These are phyloP conservation scores for Centaurea solstitialis DNA, from an alignment of 129 eudicot genomes.

Conservation along the genomic window DNA sequence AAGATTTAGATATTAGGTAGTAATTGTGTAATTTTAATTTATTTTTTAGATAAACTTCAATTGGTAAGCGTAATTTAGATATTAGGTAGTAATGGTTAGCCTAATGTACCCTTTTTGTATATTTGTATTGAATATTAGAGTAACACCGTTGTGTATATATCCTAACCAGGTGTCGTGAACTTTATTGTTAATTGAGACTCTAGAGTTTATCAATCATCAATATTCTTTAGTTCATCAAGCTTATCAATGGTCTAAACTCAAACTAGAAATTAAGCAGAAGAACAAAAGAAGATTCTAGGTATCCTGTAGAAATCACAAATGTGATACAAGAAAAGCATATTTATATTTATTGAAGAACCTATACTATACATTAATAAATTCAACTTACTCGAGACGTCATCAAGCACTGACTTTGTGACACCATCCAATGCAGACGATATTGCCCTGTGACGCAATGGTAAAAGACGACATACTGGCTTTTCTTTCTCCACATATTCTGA, in stretches of 20 bases:
- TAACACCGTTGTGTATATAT: background rate
- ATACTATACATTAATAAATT: background rate
- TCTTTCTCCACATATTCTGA: background rate
- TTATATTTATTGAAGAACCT: background rate
- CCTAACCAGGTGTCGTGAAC: background rate
- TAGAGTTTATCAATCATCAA: too few relatives aligned
- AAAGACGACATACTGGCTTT: slow-evolving; percentile 25
- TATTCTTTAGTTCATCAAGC: too few relatives aligned
- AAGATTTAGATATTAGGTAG: background rate
- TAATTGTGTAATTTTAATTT: background rate
- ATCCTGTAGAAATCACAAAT: background rate
- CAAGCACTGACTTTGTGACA: slow-evolving; percentile 33
- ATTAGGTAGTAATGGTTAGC: background rate
- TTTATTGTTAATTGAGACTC: background rate
- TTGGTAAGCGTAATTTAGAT: background rate
- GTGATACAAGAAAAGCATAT: background rate
- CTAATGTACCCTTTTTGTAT: background rate
- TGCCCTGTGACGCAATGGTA: slow-evolving; percentile 37
- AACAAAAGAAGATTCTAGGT: background rate
- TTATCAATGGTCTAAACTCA: background rate
- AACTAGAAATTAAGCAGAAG: background rate
- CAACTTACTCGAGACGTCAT: slow-evolving; percentile 37
- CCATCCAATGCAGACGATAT: slow-evolving; percentile 12
- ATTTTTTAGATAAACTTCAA: too few relatives aligned
- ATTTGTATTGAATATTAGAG: background rate